These are phyloP conservation scores for Ambrosia trifida DNA, from an alignment of 129 eudicot species.

Conservation along the genomic window DNA sequence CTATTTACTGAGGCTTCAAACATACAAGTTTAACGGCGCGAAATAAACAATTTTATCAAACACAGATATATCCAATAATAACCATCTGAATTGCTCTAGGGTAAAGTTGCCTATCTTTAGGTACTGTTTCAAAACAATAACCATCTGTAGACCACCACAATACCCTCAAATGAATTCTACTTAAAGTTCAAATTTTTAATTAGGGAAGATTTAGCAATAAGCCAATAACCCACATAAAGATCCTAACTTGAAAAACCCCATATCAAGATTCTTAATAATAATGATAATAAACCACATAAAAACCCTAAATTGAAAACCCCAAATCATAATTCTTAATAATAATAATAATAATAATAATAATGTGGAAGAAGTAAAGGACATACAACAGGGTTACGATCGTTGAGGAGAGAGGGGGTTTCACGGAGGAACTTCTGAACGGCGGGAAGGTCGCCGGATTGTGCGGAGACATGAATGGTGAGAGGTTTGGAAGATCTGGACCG, in stretches of 20 bases:
- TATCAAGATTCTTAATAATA: not conserved
- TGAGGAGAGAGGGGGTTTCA: conserved; percentile 10
- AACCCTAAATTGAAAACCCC: not conserved
- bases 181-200: not conserved
- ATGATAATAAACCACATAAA: not conserved
- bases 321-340: not conserved
- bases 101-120: too few species aligned
- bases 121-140: not conserved
- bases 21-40: too few species aligned
- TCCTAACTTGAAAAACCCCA: not conserved
- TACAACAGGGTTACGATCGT: conserved; percentile 18
- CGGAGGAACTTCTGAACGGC: conserved; percentile 14
- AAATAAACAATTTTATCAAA: too few species aligned
- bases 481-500: not conserved
- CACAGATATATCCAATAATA: too few species aligned
- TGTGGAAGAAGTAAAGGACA: not conserved
- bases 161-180: not conserved
- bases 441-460: conserved; percentile 16
- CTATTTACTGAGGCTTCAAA: too few species aligned
- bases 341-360: not conserved
- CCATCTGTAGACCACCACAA: too few species aligned
- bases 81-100: too few species aligned
- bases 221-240: not conserved
- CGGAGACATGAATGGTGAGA: conserved; percentile 10
- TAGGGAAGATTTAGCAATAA: not conserved